Evolutionary conservation across 768 basidiomycete genomes (phyloP).

Genomic region (Kwoniella dendrophila): DNA sequence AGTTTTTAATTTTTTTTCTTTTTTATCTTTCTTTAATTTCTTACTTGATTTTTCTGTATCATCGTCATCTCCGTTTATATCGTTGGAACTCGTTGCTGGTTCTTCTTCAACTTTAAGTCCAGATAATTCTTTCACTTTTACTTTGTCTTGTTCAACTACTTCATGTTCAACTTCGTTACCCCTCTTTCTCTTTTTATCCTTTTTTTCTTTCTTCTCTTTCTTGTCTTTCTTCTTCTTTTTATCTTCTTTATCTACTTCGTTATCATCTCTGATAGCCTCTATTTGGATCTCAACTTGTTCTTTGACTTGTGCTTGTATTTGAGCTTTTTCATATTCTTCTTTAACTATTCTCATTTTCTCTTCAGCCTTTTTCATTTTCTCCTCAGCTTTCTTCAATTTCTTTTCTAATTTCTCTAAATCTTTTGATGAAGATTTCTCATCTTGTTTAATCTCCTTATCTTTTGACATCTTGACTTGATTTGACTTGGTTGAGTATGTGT

Average conservation of each 20-base stretch:
- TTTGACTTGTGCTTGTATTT: neutral
- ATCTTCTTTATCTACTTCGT: slow-evolving; percentile 2
- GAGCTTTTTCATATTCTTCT: slow-evolving; percentile 9
- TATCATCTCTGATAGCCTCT: too few species aligned
- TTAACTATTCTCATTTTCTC: slow-evolving; percentile 7
- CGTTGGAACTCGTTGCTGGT: neutral
- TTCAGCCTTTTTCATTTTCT: slow-evolving; percentile 26
- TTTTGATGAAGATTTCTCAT: neutral
- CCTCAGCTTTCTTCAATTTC: slow-evolving; percentile 28
- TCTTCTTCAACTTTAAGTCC: neutral
- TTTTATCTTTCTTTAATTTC: slow-evolving; percentile 9
- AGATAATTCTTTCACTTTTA: neutral
- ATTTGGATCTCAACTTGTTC: neutral
- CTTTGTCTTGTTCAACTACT: neutral
- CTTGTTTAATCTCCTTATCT: neutral
- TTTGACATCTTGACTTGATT: neutral
- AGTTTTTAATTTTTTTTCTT: slow-evolving; percentile 14
- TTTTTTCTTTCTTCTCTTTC: slow-evolving; percentile 22
- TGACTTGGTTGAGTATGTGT: neutral
- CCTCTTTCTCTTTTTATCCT: slow-evolving; percentile 20
- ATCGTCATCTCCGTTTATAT: neutral
- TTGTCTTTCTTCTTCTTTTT: slow-evolving; percentile 5
- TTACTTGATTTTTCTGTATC: slow-evolving; percentile 1
- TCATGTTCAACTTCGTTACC: slow-evolving; percentile 1
- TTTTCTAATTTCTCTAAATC: slow-evolving; percentile 15